Base-by-base conservation (phyloP, 2,329 filamentous ascomycete species). In the Blumeria graminis region DNA sequence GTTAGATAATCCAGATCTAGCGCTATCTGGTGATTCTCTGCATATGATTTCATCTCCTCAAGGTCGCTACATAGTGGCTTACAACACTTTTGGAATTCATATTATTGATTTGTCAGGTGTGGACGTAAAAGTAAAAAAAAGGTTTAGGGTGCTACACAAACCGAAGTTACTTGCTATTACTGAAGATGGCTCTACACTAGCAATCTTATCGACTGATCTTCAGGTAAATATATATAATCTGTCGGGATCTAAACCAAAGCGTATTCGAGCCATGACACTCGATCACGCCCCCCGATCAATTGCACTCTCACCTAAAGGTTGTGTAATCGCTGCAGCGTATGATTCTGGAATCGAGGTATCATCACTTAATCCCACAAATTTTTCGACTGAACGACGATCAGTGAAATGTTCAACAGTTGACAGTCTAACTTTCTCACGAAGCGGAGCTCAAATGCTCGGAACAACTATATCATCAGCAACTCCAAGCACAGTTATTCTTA, bases 281-380 rank as follows among this genome's bases (percentile, higher is more conserved):
- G 84, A 90, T 63, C 82, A 92, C 66, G 77, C 79, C 56, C 86
- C 88, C 8, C 78, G 81, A 56, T 80, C 86, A 13, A 83, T 94
- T 61, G 81, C 84, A 14, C 71, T 94, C 34, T 90, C 87, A 0
- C 86, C 87, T 1, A 85, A 83, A 60, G 86, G 86, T 28, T 80
- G 82, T 46, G 84, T 94, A 13, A 70, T 94, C 50, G 88, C 88
- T 28, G 83, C 86, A 14, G 87, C 87, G 7, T 93, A 89, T 67
- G 81, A 87, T 64, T 84, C 85, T 56, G 86, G 85, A n/a, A 89
- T 94, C 60, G 88, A 94, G 67, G 84, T 94, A 0, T 81, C 85
- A 33, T 84, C 86, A 5, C 71, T 94, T 41, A 78, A 77, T 52
- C 72, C 81, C 1, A 76, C 74, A 56, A 79, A 78, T 32, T 64